Evolutionary conservation across 2,329 filamentous ascomycete genomes (phyloP), one percentile per base, ranked within the genome.

Genomic region (Phaeosphaeria sp.): DNA sequence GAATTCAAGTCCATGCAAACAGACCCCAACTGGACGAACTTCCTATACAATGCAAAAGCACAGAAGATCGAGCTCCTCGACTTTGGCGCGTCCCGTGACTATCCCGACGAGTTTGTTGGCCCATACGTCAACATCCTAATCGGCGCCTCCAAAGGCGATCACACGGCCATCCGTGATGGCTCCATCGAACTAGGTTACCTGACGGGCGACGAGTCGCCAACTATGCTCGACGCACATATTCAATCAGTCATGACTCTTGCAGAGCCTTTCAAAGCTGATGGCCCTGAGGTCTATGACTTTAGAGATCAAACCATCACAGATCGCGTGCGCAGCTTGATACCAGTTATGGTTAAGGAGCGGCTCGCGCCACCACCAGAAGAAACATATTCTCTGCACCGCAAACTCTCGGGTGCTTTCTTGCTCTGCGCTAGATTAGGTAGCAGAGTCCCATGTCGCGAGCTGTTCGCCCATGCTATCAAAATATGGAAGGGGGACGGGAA

Each of bases 1-100:
- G 92, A 97, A 78, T 98, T 97, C 85, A 89, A 85, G 59, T 98
- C 96, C 81, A 99, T 99, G 95, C 95, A 99, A 80, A 99, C 95
- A 5, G 95, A 99, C 74, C 95, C 95, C 42, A 99, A 99, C 82
- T 99, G 95, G 95, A 98, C 94, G 33, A 99, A 99, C 78, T 99
- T 99, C 77, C 84, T 98, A 20, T 99, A 92, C 83, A 95, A 98
- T 69, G 81, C 87, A 1, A 68, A 81, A 20, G 87, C 84, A 3
- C 81, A 87, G 68, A 90, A 88, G 72, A 88, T 99, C 15, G 93
- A 97, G 77, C 86, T 99, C 0, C 88, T 99, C 52, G 96, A 99
- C 78, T 99, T 99, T 77, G 95, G 95, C 58, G 95, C 95, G 36
- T 93, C 90, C 20, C 85, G 95, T 68, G 94, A 93, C 65, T 99